phyloP scores from a whole-genome alignment of 345 rosid species.

The Alliaria petiolata region DNA sequence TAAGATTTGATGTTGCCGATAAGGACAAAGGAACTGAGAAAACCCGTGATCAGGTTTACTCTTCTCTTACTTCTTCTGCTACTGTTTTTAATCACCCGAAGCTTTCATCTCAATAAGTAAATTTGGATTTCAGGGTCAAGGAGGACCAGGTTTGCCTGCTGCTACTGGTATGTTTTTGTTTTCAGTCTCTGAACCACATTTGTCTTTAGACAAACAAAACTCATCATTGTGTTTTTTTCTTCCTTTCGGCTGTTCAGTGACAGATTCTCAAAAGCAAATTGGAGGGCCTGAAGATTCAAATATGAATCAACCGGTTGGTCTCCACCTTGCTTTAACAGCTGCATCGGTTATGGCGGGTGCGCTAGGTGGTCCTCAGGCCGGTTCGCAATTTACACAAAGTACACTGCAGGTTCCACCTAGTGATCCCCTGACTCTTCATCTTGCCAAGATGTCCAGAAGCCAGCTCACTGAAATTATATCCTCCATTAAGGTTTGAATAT shows the following conservation, averaged over 20 bases:
- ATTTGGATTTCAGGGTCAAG: conserved; percentile 69
- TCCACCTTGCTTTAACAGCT: conserved; percentile 72
- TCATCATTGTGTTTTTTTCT: conserved; percentile 13
- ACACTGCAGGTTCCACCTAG: conserved; percentile 47
- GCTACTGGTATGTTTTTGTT: conserved; percentile 47
- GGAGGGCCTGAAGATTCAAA: conserved; percentile 53
- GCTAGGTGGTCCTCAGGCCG: conserved; percentile 67
- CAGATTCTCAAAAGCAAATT: conserved; percentile 58
- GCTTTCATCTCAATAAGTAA: neutral
- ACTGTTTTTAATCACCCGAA: neutral
- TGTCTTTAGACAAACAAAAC: neutral
- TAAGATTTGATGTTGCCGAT: conserved; percentile 98
- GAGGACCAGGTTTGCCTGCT: conserved; percentile 72
- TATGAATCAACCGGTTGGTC: conserved; percentile 78
- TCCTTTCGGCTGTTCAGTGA: conserved; percentile 23
- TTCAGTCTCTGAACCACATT: neutral
- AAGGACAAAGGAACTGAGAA: conserved; percentile 89
- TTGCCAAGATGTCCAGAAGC: conserved; percentile 85
- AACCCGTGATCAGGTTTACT: conserved; percentile 67
- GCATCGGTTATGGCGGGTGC: conserved; percentile 76
- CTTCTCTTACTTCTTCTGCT: neutral
- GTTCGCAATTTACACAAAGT: conserved; percentile 49
- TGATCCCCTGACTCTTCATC: conserved; percentile 88
- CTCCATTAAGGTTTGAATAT: conserved; percentile 62
- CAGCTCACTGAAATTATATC: conserved; percentile 76